Evolutionary conservation across 306 rosid species (phyloP).

Genomic region (Prunus davidiana): DNA sequence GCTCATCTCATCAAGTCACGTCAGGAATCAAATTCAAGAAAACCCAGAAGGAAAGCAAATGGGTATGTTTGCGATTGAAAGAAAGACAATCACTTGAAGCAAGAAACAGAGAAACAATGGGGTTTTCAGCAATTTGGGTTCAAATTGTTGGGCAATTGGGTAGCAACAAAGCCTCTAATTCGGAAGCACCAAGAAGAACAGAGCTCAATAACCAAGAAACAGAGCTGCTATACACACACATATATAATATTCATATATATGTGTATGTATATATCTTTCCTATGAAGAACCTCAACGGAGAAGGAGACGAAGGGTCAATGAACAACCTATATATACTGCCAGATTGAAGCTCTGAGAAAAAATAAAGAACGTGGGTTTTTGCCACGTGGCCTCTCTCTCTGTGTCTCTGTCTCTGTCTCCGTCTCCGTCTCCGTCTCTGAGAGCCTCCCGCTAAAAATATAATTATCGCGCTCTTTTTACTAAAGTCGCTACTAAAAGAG

Average conservation of each 20-base stretch:
- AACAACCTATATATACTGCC: conserved; percentile 28
- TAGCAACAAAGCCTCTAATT: neutral
- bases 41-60: conserved; percentile 38
- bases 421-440: too few relatives aligned
- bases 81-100: neutral
- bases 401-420: too few relatives aligned
- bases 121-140: neutral
- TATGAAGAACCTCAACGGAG: neutral
- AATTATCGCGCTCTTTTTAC: neutral
- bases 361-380: neutral
- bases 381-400: conserved; percentile 22
- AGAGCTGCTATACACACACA: neutral
- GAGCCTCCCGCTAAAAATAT: neutral
- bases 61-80: conserved; percentile 10
- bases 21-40: conserved; percentile 48
- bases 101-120: neutral
- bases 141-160: neutral
- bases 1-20: conserved; percentile 24
- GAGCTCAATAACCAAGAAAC: neutral
- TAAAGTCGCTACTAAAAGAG: neutral
- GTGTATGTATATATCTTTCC: neutral
- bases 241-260: neutral
- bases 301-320: conserved; percentile 19
- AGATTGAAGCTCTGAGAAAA: neutral
- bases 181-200: neutral